Percentiles rank a stretch among this genome's conserved stretches.
These are phyloP conservation scores for Boletellus deceptivus DNA, from an alignment of 1,284 basidiomycete genomes.

Conservation along the genomic window DNA sequence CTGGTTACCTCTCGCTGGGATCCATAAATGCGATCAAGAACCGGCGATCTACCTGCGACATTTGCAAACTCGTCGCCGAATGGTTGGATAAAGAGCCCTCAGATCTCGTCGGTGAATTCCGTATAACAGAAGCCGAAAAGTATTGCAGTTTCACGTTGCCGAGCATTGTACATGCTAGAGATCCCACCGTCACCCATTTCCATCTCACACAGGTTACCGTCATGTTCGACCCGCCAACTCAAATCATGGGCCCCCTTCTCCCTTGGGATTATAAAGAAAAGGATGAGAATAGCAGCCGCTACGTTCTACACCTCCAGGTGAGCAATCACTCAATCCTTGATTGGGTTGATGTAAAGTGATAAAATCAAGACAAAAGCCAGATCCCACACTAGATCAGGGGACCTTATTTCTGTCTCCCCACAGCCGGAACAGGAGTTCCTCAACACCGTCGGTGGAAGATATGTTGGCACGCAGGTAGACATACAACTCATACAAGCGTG, in stretches of 20 bases:
- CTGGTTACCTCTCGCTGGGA: conserved; percentile 9
- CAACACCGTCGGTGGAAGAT: conserved; percentile 15
- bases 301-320: conserved; percentile 15
- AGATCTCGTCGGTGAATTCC: conserved; percentile 9
- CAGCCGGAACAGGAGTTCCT: conserved; percentile 13
- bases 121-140: background rate
- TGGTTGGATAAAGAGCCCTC: conserved; percentile 14
- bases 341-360: background rate
- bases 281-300: background rate
- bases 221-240: conserved; percentile 4
- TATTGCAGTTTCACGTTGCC: conserved; percentile 16
- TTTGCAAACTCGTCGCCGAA: conserved; percentile 17
- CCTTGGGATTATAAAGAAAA: conserved; percentile 13
- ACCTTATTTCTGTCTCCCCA: background rate
- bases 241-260: conserved; percentile 7
- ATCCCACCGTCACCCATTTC: conserved; percentile 16
- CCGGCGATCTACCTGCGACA: conserved; percentile 9
- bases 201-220: conserved; percentile 16
- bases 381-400: background rate
- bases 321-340: background rate
- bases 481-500: conserved; percentile 11
- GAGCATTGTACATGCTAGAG: background rate
- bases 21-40: conserved; percentile 16
- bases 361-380: conserved; percentile 10
- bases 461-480: conserved; percentile 3